phyloP scores from a whole-genome alignment of 2,329 filamentous ascomycete genomes.

The Fusarium marasasianum region DNA sequence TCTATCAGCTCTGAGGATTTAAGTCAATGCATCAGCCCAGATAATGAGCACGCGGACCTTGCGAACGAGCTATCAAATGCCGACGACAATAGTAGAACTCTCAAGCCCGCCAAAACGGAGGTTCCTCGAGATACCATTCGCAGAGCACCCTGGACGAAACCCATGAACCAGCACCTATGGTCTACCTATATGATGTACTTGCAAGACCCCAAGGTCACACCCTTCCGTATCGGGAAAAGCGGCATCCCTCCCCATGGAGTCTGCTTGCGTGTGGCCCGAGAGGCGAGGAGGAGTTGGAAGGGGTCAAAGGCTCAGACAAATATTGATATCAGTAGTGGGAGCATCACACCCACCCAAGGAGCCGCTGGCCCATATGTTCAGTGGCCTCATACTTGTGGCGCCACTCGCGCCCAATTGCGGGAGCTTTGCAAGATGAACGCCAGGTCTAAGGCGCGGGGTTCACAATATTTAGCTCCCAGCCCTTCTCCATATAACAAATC shows the following conservation, averaged over 20 bases:
- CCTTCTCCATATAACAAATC: constrained; percentile 65
- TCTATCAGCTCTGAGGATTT: constrained; percentile 67
- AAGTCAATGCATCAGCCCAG: constrained; percentile 61
- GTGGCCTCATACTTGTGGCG: constrained; percentile 72
- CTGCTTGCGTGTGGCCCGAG: constrained; percentile 70
- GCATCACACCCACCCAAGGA: constrained; percentile 63
- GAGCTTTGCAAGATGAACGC: constrained; percentile 69
- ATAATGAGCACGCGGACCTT: constrained; percentile 45
- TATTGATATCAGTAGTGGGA: constrained; percentile 58
- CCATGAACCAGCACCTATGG: constrained; percentile 74
- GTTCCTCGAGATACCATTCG: constrained; percentile 47
- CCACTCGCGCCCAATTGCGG: constrained; percentile 69
- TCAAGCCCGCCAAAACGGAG: constrained; percentile 38
- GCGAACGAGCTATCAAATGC: constrained; percentile 38
- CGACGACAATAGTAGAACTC: constrained; percentile 47
- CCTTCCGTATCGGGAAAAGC: constrained; percentile 70
- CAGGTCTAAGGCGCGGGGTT: constrained; percentile 54
- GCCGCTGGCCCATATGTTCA: constrained; percentile 60
- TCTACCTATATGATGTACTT: constrained; percentile 71
- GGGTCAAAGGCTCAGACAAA: constrained; percentile 58
- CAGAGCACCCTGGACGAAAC: constrained; percentile 70
- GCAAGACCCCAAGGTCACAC: constrained; percentile 73
- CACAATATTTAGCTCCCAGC: constrained; percentile 61
- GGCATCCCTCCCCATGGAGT: constrained; percentile 72
- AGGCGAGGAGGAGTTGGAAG: constrained; percentile 74